Percentiles rank a stretch among this genome's conserved stretches.
phyloP scores from a whole-genome alignment of 768 basidiomycete genomes.

The Strobilomyces dryophilus region DNA sequence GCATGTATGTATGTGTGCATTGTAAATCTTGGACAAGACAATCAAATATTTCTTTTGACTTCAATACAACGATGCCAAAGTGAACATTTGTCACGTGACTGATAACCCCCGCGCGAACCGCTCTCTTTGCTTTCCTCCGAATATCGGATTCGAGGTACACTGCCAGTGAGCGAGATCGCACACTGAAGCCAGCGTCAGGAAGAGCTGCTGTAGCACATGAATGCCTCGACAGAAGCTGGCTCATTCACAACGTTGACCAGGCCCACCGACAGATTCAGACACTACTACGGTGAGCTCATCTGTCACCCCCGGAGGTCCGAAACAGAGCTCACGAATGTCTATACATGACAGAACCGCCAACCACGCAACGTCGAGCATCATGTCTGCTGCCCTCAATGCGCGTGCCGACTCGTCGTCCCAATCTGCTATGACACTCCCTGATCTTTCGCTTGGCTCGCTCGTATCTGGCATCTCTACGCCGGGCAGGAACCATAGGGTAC shows the following conservation, averaged over 20 bases:
- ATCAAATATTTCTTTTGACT: neutral
- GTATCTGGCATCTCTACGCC: slow-evolving; percentile 53
- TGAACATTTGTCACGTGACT: slow-evolving; percentile 9
- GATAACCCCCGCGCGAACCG: neutral
- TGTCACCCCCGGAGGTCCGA: neutral
- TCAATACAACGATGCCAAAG: neutral
- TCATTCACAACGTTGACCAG: neutral
- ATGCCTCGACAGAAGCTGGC: neutral
- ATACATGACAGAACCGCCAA: neutral
- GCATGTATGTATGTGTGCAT: neutral
- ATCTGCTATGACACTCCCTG: slow-evolving; percentile 47
- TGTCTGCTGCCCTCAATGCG: slow-evolving; percentile 42
- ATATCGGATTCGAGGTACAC: neutral
- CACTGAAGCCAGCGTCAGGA: neutral
- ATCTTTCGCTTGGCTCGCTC: slow-evolving; percentile 58
- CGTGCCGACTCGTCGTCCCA: slow-evolving; percentile 40
- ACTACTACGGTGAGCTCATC: slow-evolving; percentile 6
- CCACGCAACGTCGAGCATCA: slow-evolving; percentile 11
- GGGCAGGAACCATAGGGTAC: slow-evolving; percentile 39
- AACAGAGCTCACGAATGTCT: neutral
- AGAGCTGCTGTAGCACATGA: neutral
- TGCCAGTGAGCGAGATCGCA: neutral
- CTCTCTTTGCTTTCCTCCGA: too few relatives aligned
- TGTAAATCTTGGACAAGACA: neutral
- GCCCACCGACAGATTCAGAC: slow-evolving; percentile 1